Evolutionary conservation across 2,329 filamentous ascomycete species (phyloP).

Genomic region (Apiospora rasikravindrae): DNA sequence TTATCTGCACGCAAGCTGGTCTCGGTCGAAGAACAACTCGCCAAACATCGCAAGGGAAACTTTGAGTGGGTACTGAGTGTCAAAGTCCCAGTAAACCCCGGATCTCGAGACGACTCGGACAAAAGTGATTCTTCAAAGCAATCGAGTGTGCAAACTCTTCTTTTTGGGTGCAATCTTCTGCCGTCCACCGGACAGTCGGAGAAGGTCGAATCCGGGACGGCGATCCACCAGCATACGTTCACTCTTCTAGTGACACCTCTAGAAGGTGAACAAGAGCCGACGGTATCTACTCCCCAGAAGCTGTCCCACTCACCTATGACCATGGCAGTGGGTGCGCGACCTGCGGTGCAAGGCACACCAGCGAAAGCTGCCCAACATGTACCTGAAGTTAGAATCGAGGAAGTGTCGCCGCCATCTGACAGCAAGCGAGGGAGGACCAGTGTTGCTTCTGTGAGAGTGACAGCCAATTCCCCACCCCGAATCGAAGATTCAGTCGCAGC

Average conservation of each 20-base stretch:
- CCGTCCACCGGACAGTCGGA: conserved; percentile 22
- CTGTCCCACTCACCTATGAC: neutral
- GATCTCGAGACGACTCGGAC: conserved; percentile 27
- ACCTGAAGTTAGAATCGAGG: conserved; percentile 23
- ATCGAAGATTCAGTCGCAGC: conserved; percentile 70
- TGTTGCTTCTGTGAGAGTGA: conserved; percentile 40
- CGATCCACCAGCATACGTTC: conserved; percentile 4
- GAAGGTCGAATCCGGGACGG: neutral
- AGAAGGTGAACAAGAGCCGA: conserved; percentile 31
- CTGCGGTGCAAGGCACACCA: conserved; percentile 18
- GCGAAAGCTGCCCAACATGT: conserved; percentile 27
- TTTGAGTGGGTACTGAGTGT: conserved; percentile 40
- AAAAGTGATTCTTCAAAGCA: neutral
- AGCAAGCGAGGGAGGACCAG: conserved; percentile 38
- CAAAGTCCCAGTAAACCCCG: conserved; percentile 24
- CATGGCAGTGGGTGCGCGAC: neutral
- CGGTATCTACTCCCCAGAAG: conserved; percentile 11
- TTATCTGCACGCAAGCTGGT: conserved; percentile 34
- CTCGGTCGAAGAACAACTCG: conserved; percentile 36
- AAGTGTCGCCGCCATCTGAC: conserved; percentile 27
- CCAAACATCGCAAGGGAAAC: conserved; percentile 37
- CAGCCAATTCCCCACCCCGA: conserved; percentile 43
- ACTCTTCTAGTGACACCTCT: conserved; percentile 46
- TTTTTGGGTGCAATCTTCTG: conserved; percentile 60
- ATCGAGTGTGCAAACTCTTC: conserved; percentile 39